These are phyloP conservation scores for Rheum nobile DNA, from an alignment of 148 eudicot species.

Conservation along the genomic window DNA sequence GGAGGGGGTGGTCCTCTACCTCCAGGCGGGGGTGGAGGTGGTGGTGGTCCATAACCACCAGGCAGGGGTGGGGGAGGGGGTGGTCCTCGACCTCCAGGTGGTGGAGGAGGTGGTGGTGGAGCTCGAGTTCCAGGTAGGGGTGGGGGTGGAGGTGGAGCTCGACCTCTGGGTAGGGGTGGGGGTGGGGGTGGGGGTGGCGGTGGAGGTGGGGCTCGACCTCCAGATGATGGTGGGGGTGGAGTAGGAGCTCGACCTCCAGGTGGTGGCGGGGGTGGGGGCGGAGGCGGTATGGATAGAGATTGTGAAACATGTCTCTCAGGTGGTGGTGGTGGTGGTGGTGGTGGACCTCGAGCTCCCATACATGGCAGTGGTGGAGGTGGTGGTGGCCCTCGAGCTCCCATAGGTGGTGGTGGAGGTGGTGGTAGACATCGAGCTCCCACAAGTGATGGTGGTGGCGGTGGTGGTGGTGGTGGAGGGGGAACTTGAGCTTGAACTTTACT, in stretches of 20 bases:
- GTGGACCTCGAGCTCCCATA: background rate
- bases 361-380: background rate
- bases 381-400: background rate
- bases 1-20: background rate
- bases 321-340: constrained; percentile 7
- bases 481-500: constrained; percentile 21
- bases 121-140: background rate
- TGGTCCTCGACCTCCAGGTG: background rate
- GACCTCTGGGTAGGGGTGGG: background rate
- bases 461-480: background rate
- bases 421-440: background rate
- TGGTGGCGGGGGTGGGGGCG: background rate
- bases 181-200: background rate
- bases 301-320: background rate
- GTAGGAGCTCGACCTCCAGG: no score
- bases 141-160: background rate
- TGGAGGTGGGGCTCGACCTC: background rate
- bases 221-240: background rate
- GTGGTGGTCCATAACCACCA: constrained; percentile 2
- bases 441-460: background rate
- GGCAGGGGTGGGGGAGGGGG: background rate
- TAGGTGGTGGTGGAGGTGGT: background rate
- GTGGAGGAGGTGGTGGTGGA: constrained; percentile 4
- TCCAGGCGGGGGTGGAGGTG: constrained; percentile 3
- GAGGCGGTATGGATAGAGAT: background rate